Percentiles rank a stretch among this genome's conserved stretches.
Conservation (phyloP, 257 asterid species). For the Scutellaria minor region DNA sequence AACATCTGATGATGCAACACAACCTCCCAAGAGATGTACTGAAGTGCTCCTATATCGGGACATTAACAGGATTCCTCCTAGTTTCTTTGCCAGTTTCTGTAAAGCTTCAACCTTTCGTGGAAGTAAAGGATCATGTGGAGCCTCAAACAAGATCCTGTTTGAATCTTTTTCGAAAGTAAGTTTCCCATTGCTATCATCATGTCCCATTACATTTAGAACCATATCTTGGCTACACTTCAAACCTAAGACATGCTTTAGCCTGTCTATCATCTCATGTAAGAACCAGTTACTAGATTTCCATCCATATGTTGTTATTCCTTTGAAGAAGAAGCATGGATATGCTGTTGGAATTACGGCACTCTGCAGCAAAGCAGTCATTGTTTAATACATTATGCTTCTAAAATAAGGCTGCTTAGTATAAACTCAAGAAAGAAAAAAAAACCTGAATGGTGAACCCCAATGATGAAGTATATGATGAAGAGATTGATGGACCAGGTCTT, state of each 20-base stretch:
- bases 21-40: constrained; percentile 65
- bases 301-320: constrained; percentile 51
- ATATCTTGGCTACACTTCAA: constrained; percentile 37
- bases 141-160: constrained; percentile 38
- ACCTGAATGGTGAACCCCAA: constrained; percentile 69
- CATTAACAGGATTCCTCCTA: constrained; percentile 61
- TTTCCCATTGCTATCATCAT: constrained; percentile 51
- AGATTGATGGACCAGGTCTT: constrained; percentile 67
- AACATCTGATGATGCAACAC: constrained; percentile 50
- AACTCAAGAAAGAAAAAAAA: neutral
- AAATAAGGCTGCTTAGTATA: neutral
- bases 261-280: constrained; percentile 36
- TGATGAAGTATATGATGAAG: constrained; percentile 61
- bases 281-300: constrained; percentile 37
- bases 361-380: constrained; percentile 28
- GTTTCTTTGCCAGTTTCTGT: constrained; percentile 49
- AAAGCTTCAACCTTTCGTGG: constrained; percentile 51
- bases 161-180: constrained; percentile 42
- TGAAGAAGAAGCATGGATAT: constrained; percentile 49
- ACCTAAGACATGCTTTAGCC: constrained; percentile 35
- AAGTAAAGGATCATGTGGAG: constrained; percentile 54
- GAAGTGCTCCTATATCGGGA: constrained; percentile 54
- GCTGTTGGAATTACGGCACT: constrained; percentile 58
- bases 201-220: constrained; percentile 55
- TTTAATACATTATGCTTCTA: neutral